Percentiles rank a stretch among this genome's conserved stretches.
Conservation (phyloP, 2,329 filamentous ascomycete species). For the Dactylellina drechsleri region DNA sequence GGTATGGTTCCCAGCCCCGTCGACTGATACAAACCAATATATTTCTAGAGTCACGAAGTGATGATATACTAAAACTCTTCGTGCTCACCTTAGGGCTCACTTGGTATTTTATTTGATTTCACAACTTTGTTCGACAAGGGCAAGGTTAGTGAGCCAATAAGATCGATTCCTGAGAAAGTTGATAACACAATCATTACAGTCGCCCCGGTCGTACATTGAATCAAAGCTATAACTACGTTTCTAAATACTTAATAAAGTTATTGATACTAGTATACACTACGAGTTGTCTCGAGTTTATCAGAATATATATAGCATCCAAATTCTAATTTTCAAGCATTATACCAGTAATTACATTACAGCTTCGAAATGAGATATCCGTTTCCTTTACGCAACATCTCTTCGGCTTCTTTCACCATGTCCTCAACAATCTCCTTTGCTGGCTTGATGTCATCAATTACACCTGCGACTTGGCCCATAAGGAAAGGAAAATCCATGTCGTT, state of each 20-base stretch:
- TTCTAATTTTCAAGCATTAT: no score
- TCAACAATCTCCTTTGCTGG: slow-evolving; percentile 85
- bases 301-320: background rate
- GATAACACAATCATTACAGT: slow-evolving; percentile 31
- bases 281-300: background rate
- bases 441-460: slow-evolving; percentile 78
- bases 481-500: slow-evolving; percentile 86
- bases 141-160: slow-evolving; percentile 3
- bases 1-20: slow-evolving; percentile 13
- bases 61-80: no score
- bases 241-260: slow-evolving; percentile 21
- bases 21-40: no score
- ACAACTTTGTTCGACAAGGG: slow-evolving; percentile 32
- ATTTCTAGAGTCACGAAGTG: no score
- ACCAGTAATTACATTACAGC: slow-evolving; percentile 7
- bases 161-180: slow-evolving; percentile 26
- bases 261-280: background rate
- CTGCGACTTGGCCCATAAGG: slow-evolving; percentile 93
- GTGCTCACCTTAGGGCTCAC: slow-evolving; percentile 20
- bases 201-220: slow-evolving; percentile 24
- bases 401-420: slow-evolving; percentile 85
- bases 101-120: slow-evolving; percentile 38
- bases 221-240: background rate
- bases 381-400: slow-evolving; percentile 68
- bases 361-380: slow-evolving; percentile 48